Base-by-base conservation (phyloP, 1,139 yeast genomes). In the Kodamaea suecica region DNA sequence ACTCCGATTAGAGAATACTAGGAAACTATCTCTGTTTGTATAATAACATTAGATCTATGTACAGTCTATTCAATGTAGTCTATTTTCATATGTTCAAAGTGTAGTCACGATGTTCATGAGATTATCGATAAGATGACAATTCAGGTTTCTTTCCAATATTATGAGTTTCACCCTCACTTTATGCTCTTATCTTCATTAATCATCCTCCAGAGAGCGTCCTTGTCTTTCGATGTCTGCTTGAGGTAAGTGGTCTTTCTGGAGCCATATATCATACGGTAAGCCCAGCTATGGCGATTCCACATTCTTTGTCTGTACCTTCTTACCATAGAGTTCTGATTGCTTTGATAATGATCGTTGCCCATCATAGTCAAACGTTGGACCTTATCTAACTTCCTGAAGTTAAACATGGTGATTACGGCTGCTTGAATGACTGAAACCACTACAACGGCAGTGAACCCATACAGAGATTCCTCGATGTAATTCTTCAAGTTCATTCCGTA, bases 401-500 rank as follows among this genome's bases (percentile, higher is more conserved):
- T 72, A 39, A 65, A 49, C 27, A 59, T 37, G 1, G 78, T 66
- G 39, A 76, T 61, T 2, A 66, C 36, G 4, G 61, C 32, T 1
- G 78, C 82, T 45, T 69, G 72, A 1, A 73, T 29, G n/a, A 72
- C 36, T 14, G 79, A 72, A 11, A 68, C 36, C 0, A 56, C 69
- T 11, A 86, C 76, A 13, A 84, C 82, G 0, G 72, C 59, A 0
- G 73, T 76, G 56, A 84, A 86, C 1, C 94, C 94, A 36, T 66
- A 57, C 12, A 66, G 57, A 2, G 85, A 72, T 17, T 88, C 95
- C 55, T 92, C 98, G 9, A 90, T 79, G 52, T 80, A 87, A 54
- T 90, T 92, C 50, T 85, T 86, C 55, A 92, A 66, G 56, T 92
- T 92, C 98, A 92, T 92, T 27, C 98, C 98, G 55, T 87, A 92